Evolutionary conservation across 2,329 filamentous ascomycete genomes (phyloP).

Genomic region (Colletotrichum cordylinicola): DNA sequence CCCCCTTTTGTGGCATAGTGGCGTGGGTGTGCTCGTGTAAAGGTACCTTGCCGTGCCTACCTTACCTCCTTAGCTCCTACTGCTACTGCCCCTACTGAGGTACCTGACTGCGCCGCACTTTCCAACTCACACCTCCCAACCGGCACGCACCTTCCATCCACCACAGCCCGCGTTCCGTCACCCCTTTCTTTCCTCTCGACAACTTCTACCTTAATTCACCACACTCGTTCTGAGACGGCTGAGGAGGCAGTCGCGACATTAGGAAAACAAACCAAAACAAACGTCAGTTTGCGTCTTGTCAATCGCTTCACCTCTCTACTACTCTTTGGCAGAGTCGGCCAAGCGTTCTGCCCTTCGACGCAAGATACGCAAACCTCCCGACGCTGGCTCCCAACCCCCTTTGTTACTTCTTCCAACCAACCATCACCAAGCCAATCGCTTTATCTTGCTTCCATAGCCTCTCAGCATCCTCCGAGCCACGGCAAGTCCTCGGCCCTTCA

Average conservation of each 20-base stretch:
- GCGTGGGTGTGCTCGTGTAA: slow-evolving; percentile 5
- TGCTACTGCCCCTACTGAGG: neutral
- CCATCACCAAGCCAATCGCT: slow-evolving; percentile 6
- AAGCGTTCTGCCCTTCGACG: neutral
- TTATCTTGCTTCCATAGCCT: neutral
- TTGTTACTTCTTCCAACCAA: neutral
- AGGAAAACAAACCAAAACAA: neutral
- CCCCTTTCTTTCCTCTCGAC: slow-evolving; percentile 18
- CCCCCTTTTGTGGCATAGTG: slow-evolving; percentile 20
- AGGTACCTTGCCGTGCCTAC: neutral
- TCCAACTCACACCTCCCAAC: neutral
- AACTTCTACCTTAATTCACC: slow-evolving; percentile 8
- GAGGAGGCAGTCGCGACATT: slow-evolving; percentile 1
- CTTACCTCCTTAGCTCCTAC: neutral
- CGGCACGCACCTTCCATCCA: slow-evolving; percentile 1
- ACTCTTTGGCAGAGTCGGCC: neutral
- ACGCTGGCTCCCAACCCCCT: neutral
- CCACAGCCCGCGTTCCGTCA: slow-evolving; percentile 17
- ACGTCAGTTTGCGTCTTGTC: neutral
- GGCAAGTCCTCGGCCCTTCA: neutral
- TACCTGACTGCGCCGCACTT: neutral
- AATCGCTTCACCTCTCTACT: slow-evolving; percentile 1
- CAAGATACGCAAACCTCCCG: neutral
- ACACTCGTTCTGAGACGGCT: slow-evolving; percentile 15
- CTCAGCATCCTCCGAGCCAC: neutral